phyloP scores from a whole-genome alignment of 371 early-diverging fungal genomes.

The Apophysomyces sp. region DNA sequence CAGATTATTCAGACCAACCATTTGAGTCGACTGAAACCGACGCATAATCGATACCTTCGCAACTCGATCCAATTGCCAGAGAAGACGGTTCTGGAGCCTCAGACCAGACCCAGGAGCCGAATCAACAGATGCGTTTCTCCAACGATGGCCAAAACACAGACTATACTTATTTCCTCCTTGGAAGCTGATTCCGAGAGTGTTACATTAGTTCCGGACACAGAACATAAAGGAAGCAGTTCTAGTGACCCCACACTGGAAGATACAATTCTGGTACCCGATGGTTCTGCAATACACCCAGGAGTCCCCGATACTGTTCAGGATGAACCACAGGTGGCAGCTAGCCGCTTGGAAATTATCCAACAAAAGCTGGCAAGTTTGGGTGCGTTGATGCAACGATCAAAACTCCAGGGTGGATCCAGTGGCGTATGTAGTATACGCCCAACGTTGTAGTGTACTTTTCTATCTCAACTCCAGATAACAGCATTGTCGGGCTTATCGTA shows the following conservation, averaged over 20 bases:
- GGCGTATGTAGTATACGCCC: too few relatives aligned
- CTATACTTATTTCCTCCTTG: slow-evolving; percentile 25
- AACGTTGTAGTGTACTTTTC: too few relatives aligned
- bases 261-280: slow-evolving; percentile 21
- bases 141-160: slow-evolving; percentile 16
- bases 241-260: slow-evolving; percentile 24
- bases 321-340: not conserved
- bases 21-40: slow-evolving; percentile 7
- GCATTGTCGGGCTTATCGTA: too few relatives aligned
- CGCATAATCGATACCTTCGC: slow-evolving; percentile 34
- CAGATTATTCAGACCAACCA: slow-evolving; percentile 11
- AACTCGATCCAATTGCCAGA: slow-evolving; percentile 13
- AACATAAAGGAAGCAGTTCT: slow-evolving; percentile 11
- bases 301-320: not conserved
- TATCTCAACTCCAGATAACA: too few relatives aligned
- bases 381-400: not conserved
- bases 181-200: slow-evolving; percentile 22
- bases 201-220: slow-evolving; percentile 18
- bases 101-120: slow-evolving; percentile 26
- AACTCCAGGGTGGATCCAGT: not conserved
- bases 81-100: slow-evolving; percentile 15
- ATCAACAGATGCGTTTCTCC: slow-evolving; percentile 25
- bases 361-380: slow-evolving; percentile 7
- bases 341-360: not conserved
- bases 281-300: not conserved